Conservation (phyloP, 2,329 filamentous ascomycete species). For the Nemania serpens region DNA sequence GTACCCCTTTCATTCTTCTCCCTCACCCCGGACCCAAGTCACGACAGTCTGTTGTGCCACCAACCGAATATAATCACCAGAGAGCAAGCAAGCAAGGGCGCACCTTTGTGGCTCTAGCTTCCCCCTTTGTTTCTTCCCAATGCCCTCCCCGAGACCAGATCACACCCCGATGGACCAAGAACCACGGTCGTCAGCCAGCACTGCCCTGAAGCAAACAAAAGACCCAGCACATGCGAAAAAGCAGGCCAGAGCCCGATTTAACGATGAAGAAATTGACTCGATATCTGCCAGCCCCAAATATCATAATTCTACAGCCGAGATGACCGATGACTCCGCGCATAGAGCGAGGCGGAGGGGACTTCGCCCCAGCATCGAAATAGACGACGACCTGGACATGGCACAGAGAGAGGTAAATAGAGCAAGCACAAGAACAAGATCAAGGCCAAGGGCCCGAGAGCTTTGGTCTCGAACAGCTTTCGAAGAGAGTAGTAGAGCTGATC, state of each 20-base stretch:
- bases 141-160: slow-evolving; percentile 41
- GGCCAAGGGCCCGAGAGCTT: slow-evolving; percentile 14
- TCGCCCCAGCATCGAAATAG: slow-evolving; percentile 32
- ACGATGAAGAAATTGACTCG: slow-evolving; percentile 1
- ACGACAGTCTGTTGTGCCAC: slow-evolving; percentile 17
- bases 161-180: slow-evolving; percentile 48
- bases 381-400: slow-evolving; percentile 23
- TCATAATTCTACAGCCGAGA: not conserved
- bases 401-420: slow-evolving; percentile 6
- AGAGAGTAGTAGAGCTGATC: slow-evolving; percentile 54
- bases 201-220: too few relatives aligned
- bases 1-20: not conserved
- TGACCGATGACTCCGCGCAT: slow-evolving; percentile 6
- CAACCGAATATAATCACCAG: slow-evolving; percentile 15
- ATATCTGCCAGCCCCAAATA: not conserved
- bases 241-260: not conserved
- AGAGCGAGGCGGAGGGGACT: slow-evolving; percentile 23
- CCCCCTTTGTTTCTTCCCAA: slow-evolving; percentile 22
- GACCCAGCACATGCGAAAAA: too few relatives aligned
- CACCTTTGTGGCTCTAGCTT: slow-evolving; percentile 5
- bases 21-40: not conserved
- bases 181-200: not conserved
- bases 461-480: slow-evolving; percentile 43
- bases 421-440: slow-evolving; percentile 3
- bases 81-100: slow-evolving; percentile 18